phyloP scores from a whole-genome alignment of 768 basidiomycete species.

The Mycena maculata region DNA sequence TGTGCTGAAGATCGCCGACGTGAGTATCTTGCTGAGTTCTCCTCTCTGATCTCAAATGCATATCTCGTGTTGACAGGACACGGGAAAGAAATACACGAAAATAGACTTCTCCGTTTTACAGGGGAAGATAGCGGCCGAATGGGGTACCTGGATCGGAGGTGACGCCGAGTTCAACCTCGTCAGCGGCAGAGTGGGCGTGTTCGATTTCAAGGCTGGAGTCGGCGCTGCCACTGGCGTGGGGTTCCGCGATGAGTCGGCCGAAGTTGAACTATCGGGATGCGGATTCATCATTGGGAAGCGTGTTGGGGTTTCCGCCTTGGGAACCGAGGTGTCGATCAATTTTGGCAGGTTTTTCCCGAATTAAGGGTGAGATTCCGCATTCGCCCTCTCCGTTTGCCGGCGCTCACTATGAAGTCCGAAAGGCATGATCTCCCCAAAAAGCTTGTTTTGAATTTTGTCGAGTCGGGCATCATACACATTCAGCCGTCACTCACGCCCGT shows the following conservation, averaged over 20 bases:
- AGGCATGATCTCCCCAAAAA: too few relatives aligned
- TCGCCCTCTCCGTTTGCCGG: too few relatives aligned
- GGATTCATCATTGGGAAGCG: constrained; percentile 13
- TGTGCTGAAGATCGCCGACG: neutral
- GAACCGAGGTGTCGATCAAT: constrained; percentile 4
- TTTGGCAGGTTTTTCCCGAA: constrained; percentile 14
- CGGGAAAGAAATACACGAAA: neutral
- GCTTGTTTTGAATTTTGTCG: too few relatives aligned
- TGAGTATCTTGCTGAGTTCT: neutral
- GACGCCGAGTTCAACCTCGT: constrained; percentile 1
- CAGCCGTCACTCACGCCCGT: too few relatives aligned
- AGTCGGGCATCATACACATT: too few relatives aligned
- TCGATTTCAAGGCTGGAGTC: neutral
- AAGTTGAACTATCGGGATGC: neutral
- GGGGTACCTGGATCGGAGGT: neutral
- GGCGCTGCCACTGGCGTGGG: neutral
- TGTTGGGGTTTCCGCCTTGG: constrained; percentile 1
- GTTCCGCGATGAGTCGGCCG: neutral
- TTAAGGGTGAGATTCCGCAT: neutral
- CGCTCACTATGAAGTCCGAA: too few relatives aligned
- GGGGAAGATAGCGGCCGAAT: neutral
- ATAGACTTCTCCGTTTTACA: neutral
- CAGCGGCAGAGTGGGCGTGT: constrained; percentile 7
- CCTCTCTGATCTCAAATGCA: neutral
- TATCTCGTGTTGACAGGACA: neutral